phyloP scores from a whole-genome alignment of 140 eudicot species.

The Anethum foeniculum region DNA sequence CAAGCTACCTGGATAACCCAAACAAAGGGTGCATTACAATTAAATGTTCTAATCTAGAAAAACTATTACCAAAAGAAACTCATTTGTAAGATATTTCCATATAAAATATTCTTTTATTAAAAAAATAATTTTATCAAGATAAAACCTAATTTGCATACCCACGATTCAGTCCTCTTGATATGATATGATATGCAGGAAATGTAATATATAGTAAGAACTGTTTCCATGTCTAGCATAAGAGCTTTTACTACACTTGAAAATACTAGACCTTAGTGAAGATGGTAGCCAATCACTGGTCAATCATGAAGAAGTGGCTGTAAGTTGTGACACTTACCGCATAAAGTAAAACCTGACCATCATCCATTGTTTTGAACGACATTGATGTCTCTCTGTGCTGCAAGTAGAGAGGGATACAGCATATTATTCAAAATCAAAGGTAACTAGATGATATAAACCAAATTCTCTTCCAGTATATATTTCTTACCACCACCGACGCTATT shows the following conservation, averaged over 20 bases:
- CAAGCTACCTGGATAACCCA: background rate
- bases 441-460: background rate
- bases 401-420: constrained; percentile 10
- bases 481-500: constrained; percentile 91
- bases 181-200: background rate
- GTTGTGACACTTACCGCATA: constrained; percentile 59
- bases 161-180: background rate
- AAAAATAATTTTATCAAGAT: background rate
- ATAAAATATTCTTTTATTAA: background rate
- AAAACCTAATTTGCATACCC: background rate
- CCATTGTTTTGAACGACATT: constrained; percentile 98
- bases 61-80: background rate
- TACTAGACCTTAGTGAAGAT: background rate
- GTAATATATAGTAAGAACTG: background rate
- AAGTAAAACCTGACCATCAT: constrained; percentile 89
- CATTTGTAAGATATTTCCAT: background rate
- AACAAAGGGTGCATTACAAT: background rate
- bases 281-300: background rate
- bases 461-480: constrained; percentile 12
- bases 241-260: background rate
- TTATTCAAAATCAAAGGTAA: background rate
- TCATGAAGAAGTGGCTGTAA: background rate
- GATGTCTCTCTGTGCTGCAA: constrained; percentile 96
- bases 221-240: background rate
- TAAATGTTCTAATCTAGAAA: background rate